Conservation (phyloP, 1,284 basidiomycete genomes). For the Papiliotrema nemorosa region DNA sequence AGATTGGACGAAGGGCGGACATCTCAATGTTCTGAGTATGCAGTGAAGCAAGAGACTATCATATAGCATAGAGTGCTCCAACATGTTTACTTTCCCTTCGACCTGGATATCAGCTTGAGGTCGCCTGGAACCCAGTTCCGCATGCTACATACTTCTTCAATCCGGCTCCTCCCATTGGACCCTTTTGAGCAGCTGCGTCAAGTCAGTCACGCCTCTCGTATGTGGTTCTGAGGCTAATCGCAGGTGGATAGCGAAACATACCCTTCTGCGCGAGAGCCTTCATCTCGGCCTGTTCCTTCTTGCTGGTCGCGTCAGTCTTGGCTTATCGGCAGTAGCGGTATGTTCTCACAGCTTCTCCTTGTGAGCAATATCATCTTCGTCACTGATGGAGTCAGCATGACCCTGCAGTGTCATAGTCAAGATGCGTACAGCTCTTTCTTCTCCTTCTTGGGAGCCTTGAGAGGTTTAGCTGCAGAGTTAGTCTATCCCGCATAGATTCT, state of each 20-base stretch:
- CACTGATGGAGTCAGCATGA: slow-evolving; percentile 7
- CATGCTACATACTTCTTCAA: slow-evolving; percentile 32
- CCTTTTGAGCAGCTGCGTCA: slow-evolving; percentile 16
- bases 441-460: slow-evolving; percentile 20
- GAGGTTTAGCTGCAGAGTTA: slow-evolving; percentile 15
- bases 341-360: slow-evolving; percentile 5
- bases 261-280: slow-evolving; percentile 21
- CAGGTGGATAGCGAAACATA: slow-evolving; percentile 9
- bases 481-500: neutral
- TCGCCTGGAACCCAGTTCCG: too few species aligned
- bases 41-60: too few species aligned
- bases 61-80: too few species aligned
- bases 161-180: slow-evolving; percentile 22
- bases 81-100: too few species aligned
- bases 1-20: too few species aligned
- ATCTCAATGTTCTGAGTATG: too few species aligned
- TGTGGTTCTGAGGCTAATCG: neutral
- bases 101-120: too few species aligned
- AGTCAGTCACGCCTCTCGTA: slow-evolving; percentile 6
- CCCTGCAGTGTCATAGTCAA: too few species aligned
- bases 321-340: neutral
- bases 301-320: slow-evolving; percentile 1
- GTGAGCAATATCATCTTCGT: slow-evolving; percentile 25
- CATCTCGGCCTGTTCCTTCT: slow-evolving; percentile 22
- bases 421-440: slow-evolving; percentile 16